These are phyloP conservation scores for Pseudocercospora macadamiae DNA, from an alignment of 2,329 filamentous ascomycete genomes.

Conservation along the genomic window DNA sequence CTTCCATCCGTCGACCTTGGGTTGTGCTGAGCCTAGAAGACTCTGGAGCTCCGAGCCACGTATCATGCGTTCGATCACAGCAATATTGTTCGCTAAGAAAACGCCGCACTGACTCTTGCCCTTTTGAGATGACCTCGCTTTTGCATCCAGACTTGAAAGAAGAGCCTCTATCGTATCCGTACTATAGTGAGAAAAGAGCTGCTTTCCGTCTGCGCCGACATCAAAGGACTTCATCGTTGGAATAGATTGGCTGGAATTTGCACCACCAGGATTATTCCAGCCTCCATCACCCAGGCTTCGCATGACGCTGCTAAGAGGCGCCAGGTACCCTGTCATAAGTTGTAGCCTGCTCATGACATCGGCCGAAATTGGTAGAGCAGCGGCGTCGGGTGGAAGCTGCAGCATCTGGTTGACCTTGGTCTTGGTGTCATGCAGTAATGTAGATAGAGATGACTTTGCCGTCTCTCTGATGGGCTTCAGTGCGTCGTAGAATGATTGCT, in stretches of 20 bases:
- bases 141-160: slow-evolving; percentile 73
- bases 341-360: slow-evolving; percentile 87
- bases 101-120: slow-evolving; percentile 80
- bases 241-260: slow-evolving; percentile 61
- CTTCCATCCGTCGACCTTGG: slow-evolving; percentile 72
- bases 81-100: slow-evolving; percentile 86
- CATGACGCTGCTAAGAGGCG: slow-evolving; percentile 85
- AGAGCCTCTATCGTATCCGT: slow-evolving; percentile 84
- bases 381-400: slow-evolving; percentile 75
- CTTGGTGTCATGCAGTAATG: slow-evolving; percentile 81
- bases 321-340: slow-evolving; percentile 82
- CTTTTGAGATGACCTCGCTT: slow-evolving; percentile 72
- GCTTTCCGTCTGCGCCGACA: slow-evolving; percentile 81
- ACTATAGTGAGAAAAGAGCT: slow-evolving; percentile 88
- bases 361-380: slow-evolving; percentile 73
- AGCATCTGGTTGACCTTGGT: slow-evolving; percentile 68
- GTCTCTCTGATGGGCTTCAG: slow-evolving; percentile 90
- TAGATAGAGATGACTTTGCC: slow-evolving; percentile 80
- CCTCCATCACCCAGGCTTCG: slow-evolving; percentile 90
- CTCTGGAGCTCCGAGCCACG: slow-evolving; percentile 75
- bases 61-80: slow-evolving; percentile 82
- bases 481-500: slow-evolving; percentile 78
- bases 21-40: slow-evolving; percentile 62
- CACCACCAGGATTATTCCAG: slow-evolving; percentile 66
- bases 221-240: slow-evolving; percentile 80